Evolutionary conservation across 2,329 filamentous ascomycete genomes (phyloP).

Genomic region (Neofusicoccum umdonicola): DNA sequence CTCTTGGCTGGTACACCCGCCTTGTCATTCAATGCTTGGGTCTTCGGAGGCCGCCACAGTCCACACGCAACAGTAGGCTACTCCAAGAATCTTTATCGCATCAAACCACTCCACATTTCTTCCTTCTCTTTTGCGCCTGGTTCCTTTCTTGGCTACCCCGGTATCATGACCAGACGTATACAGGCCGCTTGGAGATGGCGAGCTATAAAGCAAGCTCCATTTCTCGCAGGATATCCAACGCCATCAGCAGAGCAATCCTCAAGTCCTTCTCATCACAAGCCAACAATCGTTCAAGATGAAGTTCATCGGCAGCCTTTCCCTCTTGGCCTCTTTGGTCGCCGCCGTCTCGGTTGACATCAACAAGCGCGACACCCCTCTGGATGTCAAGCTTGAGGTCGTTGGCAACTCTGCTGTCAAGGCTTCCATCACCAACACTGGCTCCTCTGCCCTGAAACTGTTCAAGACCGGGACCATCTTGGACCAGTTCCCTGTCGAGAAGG

Average conservation of each 20-base stretch:
- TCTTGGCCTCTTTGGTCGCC: slow-evolving; percentile 5
- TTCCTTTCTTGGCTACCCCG: background rate
- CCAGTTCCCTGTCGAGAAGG: slow-evolving; percentile 53
- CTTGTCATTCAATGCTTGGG: background rate
- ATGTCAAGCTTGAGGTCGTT: slow-evolving; percentile 26
- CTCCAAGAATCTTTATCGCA: background rate
- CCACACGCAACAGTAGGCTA: background rate
- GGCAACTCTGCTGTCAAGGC: slow-evolving; percentile 57
- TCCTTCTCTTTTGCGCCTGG: slow-evolving; percentile 13
- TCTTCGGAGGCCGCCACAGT: background rate
- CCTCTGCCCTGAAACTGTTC: slow-evolving; percentile 50
- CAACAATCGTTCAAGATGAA: slow-evolving; percentile 1
- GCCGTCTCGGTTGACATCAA: slow-evolving; percentile 6
- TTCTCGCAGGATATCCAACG: background rate
- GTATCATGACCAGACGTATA: background rate
- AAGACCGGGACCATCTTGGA: slow-evolving; percentile 55
- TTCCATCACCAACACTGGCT: slow-evolving; percentile 54
- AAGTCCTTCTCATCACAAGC: background rate
- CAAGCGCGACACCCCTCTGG: slow-evolving; percentile 13
- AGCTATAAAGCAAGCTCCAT: background rate
- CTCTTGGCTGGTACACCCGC: background rate
- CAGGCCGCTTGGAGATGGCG: background rate
- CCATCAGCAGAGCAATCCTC: background rate
- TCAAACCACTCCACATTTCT: slow-evolving; percentile 7
- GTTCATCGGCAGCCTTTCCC: slow-evolving; percentile 9